Evolutionary conservation across 345 rosid genomes (phyloP).

Genomic region (Barbarea vulgaris): DNA sequence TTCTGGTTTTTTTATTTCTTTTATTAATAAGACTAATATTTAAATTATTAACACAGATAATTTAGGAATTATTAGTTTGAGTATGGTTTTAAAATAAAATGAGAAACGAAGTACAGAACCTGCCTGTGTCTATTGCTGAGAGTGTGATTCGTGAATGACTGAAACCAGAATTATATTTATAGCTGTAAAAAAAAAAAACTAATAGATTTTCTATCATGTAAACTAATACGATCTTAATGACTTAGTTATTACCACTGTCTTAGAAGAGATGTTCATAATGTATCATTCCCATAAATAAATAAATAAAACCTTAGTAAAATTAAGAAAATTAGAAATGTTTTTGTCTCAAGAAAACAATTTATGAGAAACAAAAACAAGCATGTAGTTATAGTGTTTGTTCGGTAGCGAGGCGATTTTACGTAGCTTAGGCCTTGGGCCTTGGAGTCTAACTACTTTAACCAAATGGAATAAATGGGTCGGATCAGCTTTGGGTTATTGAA

Average conservation of each 20-base stretch:
- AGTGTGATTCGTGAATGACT: background rate
- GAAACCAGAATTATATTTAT: background rate
- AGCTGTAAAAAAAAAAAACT: too few species aligned
- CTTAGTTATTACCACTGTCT: background rate
- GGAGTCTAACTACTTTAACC: background rate
- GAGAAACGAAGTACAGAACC: background rate
- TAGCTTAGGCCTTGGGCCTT: slow-evolving; percentile 16
- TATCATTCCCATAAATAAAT: background rate
- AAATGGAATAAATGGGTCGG: background rate
- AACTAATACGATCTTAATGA: background rate
- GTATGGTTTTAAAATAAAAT: background rate
- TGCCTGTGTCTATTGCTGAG: background rate
- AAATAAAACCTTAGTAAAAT: background rate
- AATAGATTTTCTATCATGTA: background rate
- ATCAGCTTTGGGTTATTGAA: background rate
- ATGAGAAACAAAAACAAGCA: background rate
- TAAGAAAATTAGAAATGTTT: background rate
- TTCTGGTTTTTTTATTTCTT: background rate
- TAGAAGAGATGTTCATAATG: background rate
- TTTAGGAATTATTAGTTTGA: too few species aligned
- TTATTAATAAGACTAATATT: background rate
- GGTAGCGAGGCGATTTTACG: background rate
- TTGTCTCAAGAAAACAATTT: background rate
- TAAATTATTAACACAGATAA: background rate
- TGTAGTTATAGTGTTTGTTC: background rate